Base-by-base conservation (phyloP, 2,329 filamentous ascomycete species). In the Zymoseptoria brevis region DNA sequence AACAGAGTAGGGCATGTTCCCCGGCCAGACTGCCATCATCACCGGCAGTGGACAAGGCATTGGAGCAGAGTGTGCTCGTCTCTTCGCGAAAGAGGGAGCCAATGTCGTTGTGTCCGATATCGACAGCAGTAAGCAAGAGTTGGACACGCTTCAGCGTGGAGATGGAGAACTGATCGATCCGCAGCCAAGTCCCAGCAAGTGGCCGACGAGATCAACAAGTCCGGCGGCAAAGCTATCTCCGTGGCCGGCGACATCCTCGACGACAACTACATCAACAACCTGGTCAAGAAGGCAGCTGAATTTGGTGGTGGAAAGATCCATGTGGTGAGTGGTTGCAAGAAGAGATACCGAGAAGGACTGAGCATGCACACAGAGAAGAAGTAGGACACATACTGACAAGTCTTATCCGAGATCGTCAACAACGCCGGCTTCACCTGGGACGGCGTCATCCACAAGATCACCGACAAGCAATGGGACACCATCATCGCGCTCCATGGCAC, bases 361-460 rank as follows among this genome's bases (percentile, higher is more conserved):
- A n/a, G n/a, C n/a, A n/a, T n/a, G n/a, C n/a, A n/a, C n/a, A n/a
- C n/a, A n/a, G n/a, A n/a, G n/a, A n/a, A n/a, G 21, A 22, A 22
- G 21, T 4, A 22, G 21, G 21, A 22, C 21, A 22, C 4, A 22
- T 22, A 22, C 11, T 41, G 35, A 45, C 4, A 7, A 3, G 35
- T 3, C 11, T 16, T 1, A 2, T 3, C 11, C 4, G 1, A 45
- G 35, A 87, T 96, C 58, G 88, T 96, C 60, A 95, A 96, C 76
- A 96, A 96, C 73, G 91, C 90, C 0, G 90, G 90, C 50, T 95
- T 90, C 76, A 96, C 91, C 0, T 96, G 90, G 89, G 91, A 96
- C 73, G 91, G 87, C 6, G 90, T 95, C 48, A 90, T 95, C 66
- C 89, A 95, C 80, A 95, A 94, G 81, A 93, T 90, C 80, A 88